These are phyloP conservation scores for Alternaria viburni DNA, from an alignment of 2,329 filamentous ascomycete species.

Conservation along the genomic window DNA sequence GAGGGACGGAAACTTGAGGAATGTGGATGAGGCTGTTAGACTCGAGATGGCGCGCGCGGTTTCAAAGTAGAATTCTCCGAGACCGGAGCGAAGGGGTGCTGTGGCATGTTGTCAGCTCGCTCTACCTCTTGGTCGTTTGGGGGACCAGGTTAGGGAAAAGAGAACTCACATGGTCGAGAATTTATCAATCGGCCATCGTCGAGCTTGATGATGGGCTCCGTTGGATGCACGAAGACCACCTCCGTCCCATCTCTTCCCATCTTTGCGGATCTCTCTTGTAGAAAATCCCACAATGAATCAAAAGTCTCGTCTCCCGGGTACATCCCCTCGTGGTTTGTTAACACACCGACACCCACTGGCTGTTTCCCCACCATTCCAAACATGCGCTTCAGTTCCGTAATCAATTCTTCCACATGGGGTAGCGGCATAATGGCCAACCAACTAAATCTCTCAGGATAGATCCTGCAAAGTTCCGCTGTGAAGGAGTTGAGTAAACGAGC, in stretches of 20 bases:
- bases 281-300: constrained; percentile 33
- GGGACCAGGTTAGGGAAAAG: background rate
- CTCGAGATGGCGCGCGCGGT: constrained; percentile 45
- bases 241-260: constrained; percentile 21
- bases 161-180: constrained; percentile 41
- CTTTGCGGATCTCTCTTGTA: constrained; percentile 25
- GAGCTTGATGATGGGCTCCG: constrained; percentile 40
- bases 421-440: constrained; percentile 38
- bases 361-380: constrained; percentile 40
- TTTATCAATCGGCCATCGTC: constrained; percentile 33
- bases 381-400: constrained; percentile 29
- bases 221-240: constrained; percentile 46
- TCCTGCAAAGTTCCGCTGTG: constrained; percentile 27
- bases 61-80: constrained; percentile 49
- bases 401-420: constrained; percentile 39
- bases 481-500: constrained; percentile 47
- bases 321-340: constrained; percentile 44
- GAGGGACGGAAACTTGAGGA: constrained; percentile 36
- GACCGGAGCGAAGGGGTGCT: constrained; percentile 44
- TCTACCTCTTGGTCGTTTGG: background rate
- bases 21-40: constrained; percentile 37
- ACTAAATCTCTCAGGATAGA: constrained; percentile 37
- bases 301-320: constrained; percentile 42
- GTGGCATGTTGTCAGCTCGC: background rate
- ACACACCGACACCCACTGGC: constrained; percentile 39